A percentile compares a stretch with the other conserved stretches of the same genome.
Conservation (phyloP, 1,284 basidiomycete genomes). For the Papiliotrema terrestris region DNA sequence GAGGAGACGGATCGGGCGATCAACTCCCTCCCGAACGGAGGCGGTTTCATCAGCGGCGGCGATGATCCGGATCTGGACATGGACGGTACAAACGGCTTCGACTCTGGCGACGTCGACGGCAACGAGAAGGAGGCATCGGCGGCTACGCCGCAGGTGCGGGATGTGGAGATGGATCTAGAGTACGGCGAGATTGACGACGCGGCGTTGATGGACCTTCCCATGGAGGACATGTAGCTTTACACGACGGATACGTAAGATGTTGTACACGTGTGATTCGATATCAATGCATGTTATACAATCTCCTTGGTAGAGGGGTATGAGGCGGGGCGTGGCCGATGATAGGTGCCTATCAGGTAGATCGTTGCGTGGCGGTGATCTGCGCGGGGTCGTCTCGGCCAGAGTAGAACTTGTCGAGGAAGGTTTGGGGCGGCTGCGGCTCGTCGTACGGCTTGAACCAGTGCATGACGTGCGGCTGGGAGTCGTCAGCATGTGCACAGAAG, state of each 20-base stretch:
- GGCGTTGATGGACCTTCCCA: conserved; percentile 33
- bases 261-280: not conserved
- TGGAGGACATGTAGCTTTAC: conserved; percentile 5
- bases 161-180: conserved; percentile 24
- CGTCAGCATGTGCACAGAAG: too few relatives aligned
- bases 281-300: not conserved
- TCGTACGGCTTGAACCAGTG: conserved; percentile 49
- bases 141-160: conserved; percentile 1
- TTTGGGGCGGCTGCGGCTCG: conserved; percentile 42
- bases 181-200: conserved; percentile 38
- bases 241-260: not conserved
- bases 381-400: conserved; percentile 47
- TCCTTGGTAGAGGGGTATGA: conserved; percentile 8
- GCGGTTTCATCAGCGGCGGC: conserved; percentile 3
- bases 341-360: conserved; percentile 1
- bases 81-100: conserved; percentile 5
- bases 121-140: not conserved
- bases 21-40: conserved; percentile 6
- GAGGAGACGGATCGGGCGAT: conserved; percentile 33
- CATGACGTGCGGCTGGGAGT: conserved; percentile 46
- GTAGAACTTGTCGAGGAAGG: conserved; percentile 51
- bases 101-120: conserved; percentile 1
- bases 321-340: conserved; percentile 24
- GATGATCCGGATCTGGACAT: not conserved
- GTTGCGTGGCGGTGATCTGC: not conserved